phyloP scores from a whole-genome alignment of 805 yeast species.

The Candida multigemmis region DNA sequence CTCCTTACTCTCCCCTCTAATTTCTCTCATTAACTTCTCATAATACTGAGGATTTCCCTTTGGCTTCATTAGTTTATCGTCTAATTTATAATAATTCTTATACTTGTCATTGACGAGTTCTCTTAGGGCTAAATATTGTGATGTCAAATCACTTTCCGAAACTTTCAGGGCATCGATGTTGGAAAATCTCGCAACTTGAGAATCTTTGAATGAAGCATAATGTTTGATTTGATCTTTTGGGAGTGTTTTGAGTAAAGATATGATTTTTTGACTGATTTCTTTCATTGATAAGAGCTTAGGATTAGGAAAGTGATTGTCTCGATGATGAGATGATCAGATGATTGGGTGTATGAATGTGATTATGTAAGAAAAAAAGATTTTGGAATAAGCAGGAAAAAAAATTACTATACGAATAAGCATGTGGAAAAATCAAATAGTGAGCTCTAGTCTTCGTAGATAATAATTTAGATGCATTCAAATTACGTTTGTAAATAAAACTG shows the following conservation, averaged over 20 bases:
- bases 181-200: slow-evolving; percentile 41
- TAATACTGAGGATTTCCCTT: slow-evolving; percentile 81
- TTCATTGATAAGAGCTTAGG: slow-evolving; percentile 20
- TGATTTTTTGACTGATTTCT: slow-evolving; percentile 48
- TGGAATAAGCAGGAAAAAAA: too few relatives aligned
- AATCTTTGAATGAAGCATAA: slow-evolving; percentile 59
- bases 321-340: not conserved
- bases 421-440: too few relatives aligned
- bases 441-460: too few relatives aligned
- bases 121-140: slow-evolving; percentile 53
- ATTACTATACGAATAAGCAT: too few relatives aligned
- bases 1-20: slow-evolving; percentile 65
- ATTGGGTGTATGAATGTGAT: too few relatives aligned
- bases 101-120: slow-evolving; percentile 53
- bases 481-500: too few relatives aligned
- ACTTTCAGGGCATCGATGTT: slow-evolving; percentile 24
- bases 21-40: slow-evolving; percentile 57
- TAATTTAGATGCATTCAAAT: too few relatives aligned
- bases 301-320: not conserved
- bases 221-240: slow-evolving; percentile 67
- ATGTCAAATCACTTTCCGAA: slow-evolving; percentile 42
- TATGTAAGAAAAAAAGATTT: too few relatives aligned
- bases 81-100: slow-evolving; percentile 52
- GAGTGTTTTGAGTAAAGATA: slow-evolving; percentile 47
- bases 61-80: slow-evolving; percentile 64